Base-by-base conservation (phyloP, 2,329 filamentous ascomycete species). In the Xylariaceae sp. region DNA sequence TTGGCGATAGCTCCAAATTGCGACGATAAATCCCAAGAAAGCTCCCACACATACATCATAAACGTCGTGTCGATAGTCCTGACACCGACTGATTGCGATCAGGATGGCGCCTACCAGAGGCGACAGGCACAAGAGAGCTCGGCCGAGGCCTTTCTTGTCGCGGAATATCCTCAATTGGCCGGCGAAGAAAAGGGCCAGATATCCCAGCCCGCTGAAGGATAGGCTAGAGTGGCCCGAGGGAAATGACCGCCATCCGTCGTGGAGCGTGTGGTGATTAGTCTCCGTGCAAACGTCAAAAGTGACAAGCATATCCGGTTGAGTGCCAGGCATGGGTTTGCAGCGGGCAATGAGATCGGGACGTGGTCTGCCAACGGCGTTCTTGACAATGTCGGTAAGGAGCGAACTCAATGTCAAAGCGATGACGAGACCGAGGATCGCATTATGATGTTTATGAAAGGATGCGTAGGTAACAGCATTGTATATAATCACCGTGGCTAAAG, bases 371-470 rank as follows among this genome's bases (percentile, higher is more conserved):
- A 92, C 88, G 7, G 87, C 81, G 68, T 95, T 96, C 73, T 99
- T 99, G 67, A 97, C 79, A 31, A 92, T 75, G 68, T 97, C 91
- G 44, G 94, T 97, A 43, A 97, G 76, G 70, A 96, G 87, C 4
- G 84, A 81, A 0, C 89, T 87, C 48, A 96, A 78, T 62, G 90
- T 77, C 30, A 97, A 72, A 60, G 85, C 82, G 65, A 92, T 89
- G 49, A 85, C 75, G 57, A 96, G 84, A 27, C 90, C 88, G 1
- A 99, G 82, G 50, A 95, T 75, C 0, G 90, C 88, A 60, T 91
- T 88, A 72, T 97, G 91, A 56, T 88, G 81, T 69, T 95, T 95
- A 70, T 95, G 88, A 6, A 80, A 71, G 4, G 82, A 79, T 32
- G 88, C 83, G 46, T 81, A 80, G 34, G 80, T 71, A 39, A 83